Conservation (phyloP, 306 rosid species). For the Pyrus bretschneideri region DNA sequence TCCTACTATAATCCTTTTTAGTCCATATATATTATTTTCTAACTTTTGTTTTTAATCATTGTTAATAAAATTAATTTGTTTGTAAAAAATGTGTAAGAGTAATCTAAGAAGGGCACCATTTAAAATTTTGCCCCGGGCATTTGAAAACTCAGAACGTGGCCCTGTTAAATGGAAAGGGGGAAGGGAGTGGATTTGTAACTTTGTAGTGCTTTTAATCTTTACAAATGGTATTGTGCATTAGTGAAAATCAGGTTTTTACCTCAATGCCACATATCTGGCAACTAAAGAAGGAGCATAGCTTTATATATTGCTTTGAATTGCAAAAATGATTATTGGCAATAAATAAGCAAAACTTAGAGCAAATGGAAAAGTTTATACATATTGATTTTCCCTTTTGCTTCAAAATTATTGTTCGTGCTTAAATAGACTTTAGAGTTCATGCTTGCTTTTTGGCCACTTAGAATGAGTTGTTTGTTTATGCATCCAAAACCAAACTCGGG, state of each 20-base stretch:
- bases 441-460: not conserved
- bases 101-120: too few species aligned
- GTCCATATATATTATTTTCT: too few species aligned
- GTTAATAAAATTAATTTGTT: too few species aligned
- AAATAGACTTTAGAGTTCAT: slow-evolving; percentile 3
- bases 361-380: not conserved
- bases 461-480: not conserved
- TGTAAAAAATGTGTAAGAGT: too few species aligned
- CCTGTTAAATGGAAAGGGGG: not conserved
- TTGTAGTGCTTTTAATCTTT: not conserved
- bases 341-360: not conserved
- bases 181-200: not conserved
- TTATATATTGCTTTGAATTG: not conserved
- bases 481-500: not conserved
- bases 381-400: not conserved
- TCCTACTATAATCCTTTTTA: too few species aligned
- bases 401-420: not conserved
- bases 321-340: not conserved
- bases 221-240: not conserved
- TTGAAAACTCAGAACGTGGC: too few species aligned
- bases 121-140: too few species aligned
- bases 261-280: not conserved
- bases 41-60: too few species aligned
- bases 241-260: not conserved
- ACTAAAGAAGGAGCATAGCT: not conserved